A percentile compares a stretch with the other conserved stretches of the same genome.
Conservation (phyloP, 139 green algal genomes). For the Coccomyxa sp. region DNA sequence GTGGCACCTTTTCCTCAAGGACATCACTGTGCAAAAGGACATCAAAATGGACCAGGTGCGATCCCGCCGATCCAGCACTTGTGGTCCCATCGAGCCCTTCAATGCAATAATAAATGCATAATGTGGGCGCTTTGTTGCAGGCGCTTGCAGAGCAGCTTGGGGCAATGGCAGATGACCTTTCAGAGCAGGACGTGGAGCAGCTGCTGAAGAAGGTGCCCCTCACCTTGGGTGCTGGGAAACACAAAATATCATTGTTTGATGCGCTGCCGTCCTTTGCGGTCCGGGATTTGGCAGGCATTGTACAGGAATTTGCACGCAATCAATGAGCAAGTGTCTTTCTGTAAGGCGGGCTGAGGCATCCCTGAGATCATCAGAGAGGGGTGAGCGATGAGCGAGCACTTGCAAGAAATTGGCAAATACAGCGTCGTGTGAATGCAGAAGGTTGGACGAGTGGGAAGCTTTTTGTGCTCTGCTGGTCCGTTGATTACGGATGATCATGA, state of each 20-base stretch:
- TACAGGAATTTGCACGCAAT: conserved; percentile 11
- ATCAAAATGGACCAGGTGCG: conserved; percentile 9
- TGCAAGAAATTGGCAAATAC: too few relatives aligned
- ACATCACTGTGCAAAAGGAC: conserved; percentile 31
- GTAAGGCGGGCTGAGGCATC: too few relatives aligned
- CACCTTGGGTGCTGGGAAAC: neutral
- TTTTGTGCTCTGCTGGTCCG: too few relatives aligned
- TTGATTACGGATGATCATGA: too few relatives aligned
- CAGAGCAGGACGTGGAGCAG: neutral
- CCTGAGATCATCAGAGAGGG: too few relatives aligned
- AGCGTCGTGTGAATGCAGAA: too few relatives aligned
- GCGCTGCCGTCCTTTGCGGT: neutral
- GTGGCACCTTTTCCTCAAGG: conserved; percentile 60
- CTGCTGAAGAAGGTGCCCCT: conserved; percentile 1
- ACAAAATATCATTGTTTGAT: conserved; percentile 2
- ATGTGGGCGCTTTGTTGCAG: neutral
- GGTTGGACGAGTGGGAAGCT: too few relatives aligned
- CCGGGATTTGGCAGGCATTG: conserved; percentile 7
- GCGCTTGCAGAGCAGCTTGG: neutral
- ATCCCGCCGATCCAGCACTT: neutral
- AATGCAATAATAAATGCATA: neutral
- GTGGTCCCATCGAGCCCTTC: neutral
- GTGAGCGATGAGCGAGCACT: too few relatives aligned
- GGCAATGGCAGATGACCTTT: neutral
- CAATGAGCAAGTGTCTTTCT: neutral